These are phyloP conservation scores for Aciculoconidium aculeatum DNA, from an alignment of 805 yeast species.

Conservation along the genomic window DNA sequence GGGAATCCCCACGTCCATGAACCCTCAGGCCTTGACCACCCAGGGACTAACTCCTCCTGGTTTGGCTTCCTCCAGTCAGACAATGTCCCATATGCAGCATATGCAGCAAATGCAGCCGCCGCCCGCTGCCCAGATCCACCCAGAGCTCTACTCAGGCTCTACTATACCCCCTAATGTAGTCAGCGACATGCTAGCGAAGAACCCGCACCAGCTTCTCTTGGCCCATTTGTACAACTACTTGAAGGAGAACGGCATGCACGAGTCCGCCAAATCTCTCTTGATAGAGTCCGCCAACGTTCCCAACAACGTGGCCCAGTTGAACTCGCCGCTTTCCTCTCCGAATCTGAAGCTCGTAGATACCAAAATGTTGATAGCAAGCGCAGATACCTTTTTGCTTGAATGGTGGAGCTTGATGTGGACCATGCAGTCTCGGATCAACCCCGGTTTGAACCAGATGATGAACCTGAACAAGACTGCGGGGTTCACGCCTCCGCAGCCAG, in stretches of 20 bases:
- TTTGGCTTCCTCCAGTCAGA: too few species aligned
- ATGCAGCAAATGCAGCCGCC: too few species aligned
- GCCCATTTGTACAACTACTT: conserved; percentile 50
- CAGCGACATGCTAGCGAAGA: conserved; percentile 26
- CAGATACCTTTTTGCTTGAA: conserved; percentile 45
- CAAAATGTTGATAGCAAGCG: conserved; percentile 28
- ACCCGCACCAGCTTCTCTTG: conserved; percentile 44
- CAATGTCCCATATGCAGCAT: too few species aligned
- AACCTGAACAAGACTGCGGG: conserved; percentile 13
- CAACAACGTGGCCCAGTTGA: conserved; percentile 4
- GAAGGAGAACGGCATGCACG: conserved; percentile 40
- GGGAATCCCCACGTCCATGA: too few species aligned
- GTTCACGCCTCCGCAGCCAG: too few species aligned
- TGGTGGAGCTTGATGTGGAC: conserved; percentile 55
- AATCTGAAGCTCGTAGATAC: conserved; percentile 4
- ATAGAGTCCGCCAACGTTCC: conserved; percentile 40
- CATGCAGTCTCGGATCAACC: conserved; percentile 39
- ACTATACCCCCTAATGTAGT: conserved; percentile 9
- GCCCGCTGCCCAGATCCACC: too few species aligned
- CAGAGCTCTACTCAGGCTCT: too few species aligned
- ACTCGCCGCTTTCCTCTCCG: conserved; percentile 2
- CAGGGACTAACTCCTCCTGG: too few species aligned
- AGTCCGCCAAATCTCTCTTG: conserved; percentile 45
- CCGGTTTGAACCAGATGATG: conserved; percentile 20
- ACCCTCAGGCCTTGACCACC: too few species aligned